A percentile compares a stretch with the other conserved stretches of the same genome.
phyloP scores from a whole-genome alignment of 306 rosid genomes.

The Canavalia ensiformis region DNA sequence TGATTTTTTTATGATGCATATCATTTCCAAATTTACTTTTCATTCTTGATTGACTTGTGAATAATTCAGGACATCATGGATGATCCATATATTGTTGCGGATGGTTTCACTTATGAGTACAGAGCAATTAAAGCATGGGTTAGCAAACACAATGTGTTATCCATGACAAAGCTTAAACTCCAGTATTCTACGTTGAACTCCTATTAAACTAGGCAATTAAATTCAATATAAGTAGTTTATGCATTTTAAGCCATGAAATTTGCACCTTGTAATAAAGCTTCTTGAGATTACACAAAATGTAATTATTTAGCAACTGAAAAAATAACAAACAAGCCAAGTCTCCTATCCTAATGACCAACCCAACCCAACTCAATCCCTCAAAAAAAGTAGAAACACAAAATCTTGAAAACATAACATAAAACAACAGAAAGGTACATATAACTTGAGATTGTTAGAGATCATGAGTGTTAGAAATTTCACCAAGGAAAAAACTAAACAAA shows the following conservation, averaged over 20 bases:
- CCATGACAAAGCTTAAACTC: constrained; percentile 73
- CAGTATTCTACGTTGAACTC: constrained; percentile 56
- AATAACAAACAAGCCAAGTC: background rate
- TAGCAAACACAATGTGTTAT: constrained; percentile 73
- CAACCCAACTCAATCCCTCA: background rate
- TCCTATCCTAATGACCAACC: background rate
- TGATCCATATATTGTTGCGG: constrained; percentile 88
- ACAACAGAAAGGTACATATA: background rate
- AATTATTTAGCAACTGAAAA: background rate
- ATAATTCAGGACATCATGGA: constrained; percentile 82
- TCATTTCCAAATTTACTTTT: background rate
- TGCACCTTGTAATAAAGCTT: background rate
- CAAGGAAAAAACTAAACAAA: background rate
- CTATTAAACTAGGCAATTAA: too few species aligned
- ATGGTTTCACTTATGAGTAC: constrained; percentile 87
- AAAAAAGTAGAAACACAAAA: background rate
- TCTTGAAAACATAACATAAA: background rate
- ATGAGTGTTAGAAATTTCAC: constrained; percentile 43
- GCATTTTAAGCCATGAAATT: background rate
- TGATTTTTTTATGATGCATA: too few species aligned
- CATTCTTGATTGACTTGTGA: constrained; percentile 38
- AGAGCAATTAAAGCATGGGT: constrained; percentile 96
- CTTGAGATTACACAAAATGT: background rate
- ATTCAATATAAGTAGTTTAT: background rate
- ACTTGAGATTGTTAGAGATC: constrained; percentile 8